These are phyloP conservation scores for Starmerella tilneyi DNA, from an alignment of 805 yeast species.

Conservation along the genomic window DNA sequence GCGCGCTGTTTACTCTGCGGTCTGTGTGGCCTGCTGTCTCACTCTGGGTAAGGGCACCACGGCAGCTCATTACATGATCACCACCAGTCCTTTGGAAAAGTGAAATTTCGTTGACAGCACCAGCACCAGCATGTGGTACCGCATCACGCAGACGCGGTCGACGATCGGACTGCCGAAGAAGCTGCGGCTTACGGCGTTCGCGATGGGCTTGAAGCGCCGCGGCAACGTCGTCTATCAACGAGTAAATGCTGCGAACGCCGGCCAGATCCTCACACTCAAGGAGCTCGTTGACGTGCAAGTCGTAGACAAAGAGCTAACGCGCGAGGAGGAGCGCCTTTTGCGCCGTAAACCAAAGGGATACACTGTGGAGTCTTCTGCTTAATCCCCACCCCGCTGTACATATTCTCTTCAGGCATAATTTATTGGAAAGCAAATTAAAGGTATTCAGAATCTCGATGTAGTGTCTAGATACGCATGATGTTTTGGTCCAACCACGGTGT, in stretches of 20 bases:
- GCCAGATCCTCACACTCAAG: constrained; percentile 70
- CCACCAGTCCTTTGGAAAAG: not conserved
- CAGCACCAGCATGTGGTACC: constrained; percentile 24
- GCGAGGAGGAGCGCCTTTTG: constrained; percentile 35
- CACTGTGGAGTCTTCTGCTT: constrained; percentile 23
- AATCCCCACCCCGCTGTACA: not conserved
- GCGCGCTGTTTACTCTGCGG: no score
- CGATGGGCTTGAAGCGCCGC: constrained; percentile 66
- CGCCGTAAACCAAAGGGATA: constrained; percentile 29
- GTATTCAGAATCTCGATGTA: not conserved
- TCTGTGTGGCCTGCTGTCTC: no score
- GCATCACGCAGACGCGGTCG: constrained; percentile 69
- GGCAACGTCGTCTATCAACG: constrained; percentile 63
- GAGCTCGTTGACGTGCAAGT: constrained; percentile 78
- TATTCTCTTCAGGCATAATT: not conserved
- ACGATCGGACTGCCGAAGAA: constrained; percentile 73
- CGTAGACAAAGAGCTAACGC: constrained; percentile 44
- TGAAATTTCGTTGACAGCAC: constrained; percentile 10
- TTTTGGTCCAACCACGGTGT: constrained; percentile 4
- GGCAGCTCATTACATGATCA: not conserved
- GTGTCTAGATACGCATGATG: not conserved
- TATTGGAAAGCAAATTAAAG: not conserved
- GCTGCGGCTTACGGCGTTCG: constrained; percentile 51
- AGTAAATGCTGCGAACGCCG: constrained; percentile 73
- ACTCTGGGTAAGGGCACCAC: no score